phyloP scores from a whole-genome alignment of 768 basidiomycete species.

The Hemileccinum rubropunctum region DNA sequence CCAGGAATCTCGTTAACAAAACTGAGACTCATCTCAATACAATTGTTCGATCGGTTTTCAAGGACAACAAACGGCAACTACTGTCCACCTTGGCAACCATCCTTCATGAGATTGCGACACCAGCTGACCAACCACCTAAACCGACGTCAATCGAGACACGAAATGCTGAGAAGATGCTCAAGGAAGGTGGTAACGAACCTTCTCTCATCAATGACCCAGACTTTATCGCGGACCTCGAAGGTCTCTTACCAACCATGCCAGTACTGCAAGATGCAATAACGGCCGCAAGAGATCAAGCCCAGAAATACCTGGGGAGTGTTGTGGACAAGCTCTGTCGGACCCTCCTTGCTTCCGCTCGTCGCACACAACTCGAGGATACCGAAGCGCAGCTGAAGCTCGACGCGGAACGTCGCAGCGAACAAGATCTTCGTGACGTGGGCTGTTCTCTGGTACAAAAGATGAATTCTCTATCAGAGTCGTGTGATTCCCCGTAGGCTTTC shows the following conservation, averaged over 20 bases:
- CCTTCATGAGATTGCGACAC: constrained; percentile 9
- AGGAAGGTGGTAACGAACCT: constrained; percentile 18
- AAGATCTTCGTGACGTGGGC: constrained; percentile 11
- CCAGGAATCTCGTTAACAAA: constrained; percentile 9
- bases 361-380: constrained; percentile 19
- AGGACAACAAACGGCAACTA: constrained; percentile 13
- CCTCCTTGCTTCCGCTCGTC: constrained; percentile 6
- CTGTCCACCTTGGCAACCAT: constrained; percentile 13
- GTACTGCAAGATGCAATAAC: constrained; percentile 15
- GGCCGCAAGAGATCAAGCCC: constrained; percentile 13
- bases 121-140: background rate
- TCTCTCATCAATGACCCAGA: constrained; percentile 20
- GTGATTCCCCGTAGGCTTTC: constrained; percentile 16
- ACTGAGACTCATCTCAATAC: constrained; percentile 12
- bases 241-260: constrained; percentile 9
- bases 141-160: constrained; percentile 9
- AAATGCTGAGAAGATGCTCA: constrained; percentile 21
- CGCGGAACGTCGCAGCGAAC: constrained; percentile 11
- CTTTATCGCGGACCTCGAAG: constrained; percentile 24
- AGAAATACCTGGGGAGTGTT: constrained; percentile 14
- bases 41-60: constrained; percentile 15
- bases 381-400: constrained; percentile 13
- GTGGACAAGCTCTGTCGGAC: constrained; percentile 21
- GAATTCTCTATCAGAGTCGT: constrained; percentile 16
- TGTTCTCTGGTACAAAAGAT: constrained; percentile 18